These are phyloP conservation scores for Polytrichum commune DNA, from an alignment of 225 moss, liverwort and hornwort species.

Conservation along the genomic window DNA sequence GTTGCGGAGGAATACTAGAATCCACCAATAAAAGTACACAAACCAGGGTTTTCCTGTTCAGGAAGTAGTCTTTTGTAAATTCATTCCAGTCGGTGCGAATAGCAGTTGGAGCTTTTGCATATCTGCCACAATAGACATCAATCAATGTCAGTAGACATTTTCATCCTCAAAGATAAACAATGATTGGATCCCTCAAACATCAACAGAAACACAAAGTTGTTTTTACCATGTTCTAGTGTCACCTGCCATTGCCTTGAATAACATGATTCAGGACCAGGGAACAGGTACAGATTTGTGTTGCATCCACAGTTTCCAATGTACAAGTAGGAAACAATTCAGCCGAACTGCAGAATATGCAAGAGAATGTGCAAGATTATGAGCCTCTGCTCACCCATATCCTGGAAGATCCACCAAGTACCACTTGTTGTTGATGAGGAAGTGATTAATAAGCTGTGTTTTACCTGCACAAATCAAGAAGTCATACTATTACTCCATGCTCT, in stretches of 20 bases:
- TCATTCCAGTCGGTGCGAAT: conserved; percentile 96
- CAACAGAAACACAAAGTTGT: not conserved
- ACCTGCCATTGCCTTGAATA: not conserved
- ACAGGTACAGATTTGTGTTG: not conserved
- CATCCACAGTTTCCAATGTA: not conserved
- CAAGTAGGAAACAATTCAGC: not conserved
- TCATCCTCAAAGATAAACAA: too few relatives aligned
- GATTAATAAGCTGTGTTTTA: conserved; percentile 97
- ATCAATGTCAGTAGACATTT: not conserved
- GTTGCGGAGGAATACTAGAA: conserved; percentile 77
- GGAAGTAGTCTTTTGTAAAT: conserved; percentile 87
- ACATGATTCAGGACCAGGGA: not conserved
- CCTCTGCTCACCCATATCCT: conserved; percentile 76
- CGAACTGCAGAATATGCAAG: conserved; percentile 3
- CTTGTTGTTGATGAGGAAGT: conserved; percentile 79
- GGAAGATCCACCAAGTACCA: conserved; percentile 99
- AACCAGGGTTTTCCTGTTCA: conserved; percentile 76
- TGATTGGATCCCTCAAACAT: too few relatives aligned
- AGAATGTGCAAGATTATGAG: not conserved
- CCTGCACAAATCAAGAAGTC: conserved; percentile 46
- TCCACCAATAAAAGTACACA: conserved; percentile 85
- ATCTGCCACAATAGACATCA: conserved; percentile 36
- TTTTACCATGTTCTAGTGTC: not conserved
- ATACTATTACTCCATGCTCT: not conserved
- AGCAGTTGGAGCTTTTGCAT: conserved; percentile 88